Evolutionary conservation across 2,329 filamentous ascomycete species (phyloP).

Genomic region (Colletotrichum destructivum): DNA sequence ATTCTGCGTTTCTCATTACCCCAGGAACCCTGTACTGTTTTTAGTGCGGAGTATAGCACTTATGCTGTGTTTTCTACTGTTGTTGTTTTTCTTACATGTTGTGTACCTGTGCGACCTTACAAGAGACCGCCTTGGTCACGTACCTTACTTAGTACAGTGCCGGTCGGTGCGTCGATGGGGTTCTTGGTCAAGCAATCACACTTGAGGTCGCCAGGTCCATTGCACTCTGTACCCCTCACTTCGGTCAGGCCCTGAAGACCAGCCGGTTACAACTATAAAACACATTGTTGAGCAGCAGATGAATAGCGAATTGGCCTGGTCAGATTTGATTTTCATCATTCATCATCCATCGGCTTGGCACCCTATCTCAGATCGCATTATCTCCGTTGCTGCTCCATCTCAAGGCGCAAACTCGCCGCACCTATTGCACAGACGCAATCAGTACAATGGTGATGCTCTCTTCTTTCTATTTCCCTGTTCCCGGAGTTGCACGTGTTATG

Average conservation of each 20-base stretch:
- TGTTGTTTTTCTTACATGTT: too few species aligned
- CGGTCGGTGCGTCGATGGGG: not conserved
- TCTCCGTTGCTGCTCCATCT: not conserved
- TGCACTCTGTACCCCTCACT: not conserved
- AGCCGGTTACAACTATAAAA: not conserved
- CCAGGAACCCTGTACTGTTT: too few species aligned
- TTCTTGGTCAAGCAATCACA: not conserved
- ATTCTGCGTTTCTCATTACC: too few species aligned
- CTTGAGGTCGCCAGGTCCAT: not conserved
- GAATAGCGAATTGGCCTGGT: too few species aligned
- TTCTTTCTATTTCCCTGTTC: not conserved
- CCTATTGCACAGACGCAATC: not conserved
- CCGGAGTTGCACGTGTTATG: not conserved
- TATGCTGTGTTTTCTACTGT: too few species aligned
- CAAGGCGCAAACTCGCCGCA: too few species aligned
- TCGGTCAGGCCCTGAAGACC: not conserved
- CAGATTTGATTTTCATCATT: not conserved
- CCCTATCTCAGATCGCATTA: not conserved
- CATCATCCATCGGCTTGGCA: not conserved
- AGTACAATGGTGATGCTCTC: slow-evolving; percentile 1
- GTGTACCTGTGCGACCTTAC: too few species aligned
- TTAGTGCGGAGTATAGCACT: too few species aligned
- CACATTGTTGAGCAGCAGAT: not conserved
- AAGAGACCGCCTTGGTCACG: too few species aligned
- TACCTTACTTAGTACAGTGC: not conserved